Evolutionary conservation across 148 eudicot genomes (phyloP).

Genomic region (Drosera capensis): DNA sequence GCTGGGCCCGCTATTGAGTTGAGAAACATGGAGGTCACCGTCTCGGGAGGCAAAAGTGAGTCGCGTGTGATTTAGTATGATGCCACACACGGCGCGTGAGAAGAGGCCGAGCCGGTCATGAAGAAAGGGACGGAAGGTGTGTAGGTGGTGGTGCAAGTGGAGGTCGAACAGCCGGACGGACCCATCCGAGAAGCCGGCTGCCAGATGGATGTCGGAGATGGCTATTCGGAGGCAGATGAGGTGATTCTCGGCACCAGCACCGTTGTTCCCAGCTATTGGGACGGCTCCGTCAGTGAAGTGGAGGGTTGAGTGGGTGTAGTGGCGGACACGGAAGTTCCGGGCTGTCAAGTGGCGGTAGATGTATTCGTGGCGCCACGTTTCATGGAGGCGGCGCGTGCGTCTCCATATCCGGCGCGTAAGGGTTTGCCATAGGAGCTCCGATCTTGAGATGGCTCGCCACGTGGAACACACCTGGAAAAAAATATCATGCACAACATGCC

Average conservation of each 20-base stretch:
- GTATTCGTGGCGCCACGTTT: conserved; percentile 65
- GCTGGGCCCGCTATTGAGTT: neutral
- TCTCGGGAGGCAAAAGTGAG: conserved; percentile 56
- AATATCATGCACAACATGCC: too few relatives aligned
- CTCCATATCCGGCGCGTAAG: conserved; percentile 64
- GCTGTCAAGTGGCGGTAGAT: conserved; percentile 57
- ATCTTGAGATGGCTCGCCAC: conserved; percentile 66
- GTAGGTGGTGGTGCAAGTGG: conserved; percentile 29
- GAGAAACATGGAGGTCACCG: conserved; percentile 56
- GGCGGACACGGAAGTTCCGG: conserved; percentile 36
- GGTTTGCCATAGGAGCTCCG: conserved; percentile 70
- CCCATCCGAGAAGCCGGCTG: conserved; percentile 77
- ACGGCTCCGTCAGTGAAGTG: conserved; percentile 17
- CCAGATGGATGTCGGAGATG: conserved; percentile 40
- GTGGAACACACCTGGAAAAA: conserved; percentile 82
- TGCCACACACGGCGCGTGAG: conserved; percentile 66
- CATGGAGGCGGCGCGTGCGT: conserved; percentile 15
- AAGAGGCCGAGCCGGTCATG: conserved; percentile 55
- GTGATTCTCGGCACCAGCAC: conserved; percentile 10
- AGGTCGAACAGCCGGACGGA: conserved; percentile 56
- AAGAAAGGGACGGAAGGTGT: conserved; percentile 40
- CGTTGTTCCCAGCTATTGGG: conserved; percentile 20
- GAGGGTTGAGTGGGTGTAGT: conserved; percentile 28
- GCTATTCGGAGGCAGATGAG: conserved; percentile 62
- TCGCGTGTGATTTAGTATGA: conserved; percentile 18